Evolutionary conservation across 345 rosid genomes (phyloP).

Genomic region (Hibiscus mutabilis): DNA sequence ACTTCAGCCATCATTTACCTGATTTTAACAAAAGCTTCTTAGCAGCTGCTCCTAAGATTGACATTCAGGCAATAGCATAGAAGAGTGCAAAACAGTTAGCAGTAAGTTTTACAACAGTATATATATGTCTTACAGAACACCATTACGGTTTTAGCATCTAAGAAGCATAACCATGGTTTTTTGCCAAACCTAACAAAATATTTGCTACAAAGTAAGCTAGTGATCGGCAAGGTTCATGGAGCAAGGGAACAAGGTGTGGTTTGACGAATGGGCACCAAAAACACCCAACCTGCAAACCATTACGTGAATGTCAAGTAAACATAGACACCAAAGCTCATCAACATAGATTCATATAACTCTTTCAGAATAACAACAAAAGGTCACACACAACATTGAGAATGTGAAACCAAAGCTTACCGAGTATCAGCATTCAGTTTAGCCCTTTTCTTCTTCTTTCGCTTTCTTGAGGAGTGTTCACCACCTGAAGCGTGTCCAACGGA

Average conservation of each 20-base stretch:
- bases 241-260: slow-evolving; percentile 14
- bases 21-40: background rate
- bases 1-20: background rate
- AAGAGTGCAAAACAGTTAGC: too few relatives aligned
- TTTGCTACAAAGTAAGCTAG: background rate
- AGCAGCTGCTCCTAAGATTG: background rate
- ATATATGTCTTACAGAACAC: too few relatives aligned
- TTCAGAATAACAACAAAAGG: too few relatives aligned
- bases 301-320: background rate
- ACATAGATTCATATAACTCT: too few relatives aligned
- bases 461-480: slow-evolving; percentile 12
- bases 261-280: slow-evolving; percentile 16
- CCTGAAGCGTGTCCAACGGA: background rate
- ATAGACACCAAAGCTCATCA: background rate
- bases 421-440: slow-evolving; percentile 10
- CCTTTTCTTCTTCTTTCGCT: slow-evolving; percentile 20
- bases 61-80: too few relatives aligned
- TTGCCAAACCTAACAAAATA: background rate
- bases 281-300: slow-evolving; percentile 12
- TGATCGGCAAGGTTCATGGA: slow-evolving; percentile 4
- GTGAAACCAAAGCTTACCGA: slow-evolving; percentile 11
- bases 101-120: too few relatives aligned
- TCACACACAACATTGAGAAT: background rate
- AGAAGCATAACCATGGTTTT: too few relatives aligned
- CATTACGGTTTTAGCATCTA: too few relatives aligned